phyloP scores from a whole-genome alignment of 2,329 filamentous ascomycete genomes.

The Aspergillus ochraceoroseus region DNA sequence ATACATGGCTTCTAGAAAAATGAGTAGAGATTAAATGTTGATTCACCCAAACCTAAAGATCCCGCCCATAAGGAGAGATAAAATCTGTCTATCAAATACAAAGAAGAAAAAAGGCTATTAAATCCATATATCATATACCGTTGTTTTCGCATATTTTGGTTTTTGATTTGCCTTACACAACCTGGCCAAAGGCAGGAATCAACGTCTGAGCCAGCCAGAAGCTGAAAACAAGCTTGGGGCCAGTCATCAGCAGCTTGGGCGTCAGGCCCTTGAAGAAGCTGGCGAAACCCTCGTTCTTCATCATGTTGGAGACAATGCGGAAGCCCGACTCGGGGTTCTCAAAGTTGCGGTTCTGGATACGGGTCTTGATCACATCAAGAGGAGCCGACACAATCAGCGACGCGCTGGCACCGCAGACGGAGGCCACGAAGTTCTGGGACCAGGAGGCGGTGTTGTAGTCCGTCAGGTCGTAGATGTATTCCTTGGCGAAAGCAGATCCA shows the following conservation, averaged over 20 bases:
- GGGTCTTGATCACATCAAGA: constrained; percentile 95
- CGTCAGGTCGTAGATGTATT: constrained; percentile 80
- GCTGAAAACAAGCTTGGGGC: constrained; percentile 96
- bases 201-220: constrained; percentile 99
- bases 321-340: constrained; percentile 95
- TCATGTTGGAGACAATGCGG: constrained; percentile 87
- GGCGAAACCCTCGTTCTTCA: constrained; percentile 75
- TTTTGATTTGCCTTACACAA: constrained; percentile 45
- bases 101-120: constrained; percentile 18
- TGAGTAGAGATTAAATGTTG: constrained; percentile 20
- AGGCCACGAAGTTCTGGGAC: constrained; percentile 96
- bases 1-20: no score
- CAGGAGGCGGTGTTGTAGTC: constrained; percentile 96
- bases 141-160: constrained; percentile 1
- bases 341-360: constrained; percentile 98
- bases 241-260: constrained; percentile 98
- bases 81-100: constrained; percentile 19
- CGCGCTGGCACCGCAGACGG: constrained; percentile 87
- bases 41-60: constrained; percentile 11
- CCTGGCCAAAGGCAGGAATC: constrained; percentile 82
- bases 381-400: constrained; percentile 96
- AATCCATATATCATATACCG: constrained; percentile 15
- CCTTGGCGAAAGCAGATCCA: constrained; percentile 94
- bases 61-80: constrained; percentile 14
- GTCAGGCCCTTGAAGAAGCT: constrained; percentile 98